A percentile compares a stretch with the other conserved stretches of the same genome.
These are phyloP conservation scores for Paecilomyces fulvus DNA, from an alignment of 2,329 filamentous ascomycete genomes.

Conservation along the genomic window DNA sequence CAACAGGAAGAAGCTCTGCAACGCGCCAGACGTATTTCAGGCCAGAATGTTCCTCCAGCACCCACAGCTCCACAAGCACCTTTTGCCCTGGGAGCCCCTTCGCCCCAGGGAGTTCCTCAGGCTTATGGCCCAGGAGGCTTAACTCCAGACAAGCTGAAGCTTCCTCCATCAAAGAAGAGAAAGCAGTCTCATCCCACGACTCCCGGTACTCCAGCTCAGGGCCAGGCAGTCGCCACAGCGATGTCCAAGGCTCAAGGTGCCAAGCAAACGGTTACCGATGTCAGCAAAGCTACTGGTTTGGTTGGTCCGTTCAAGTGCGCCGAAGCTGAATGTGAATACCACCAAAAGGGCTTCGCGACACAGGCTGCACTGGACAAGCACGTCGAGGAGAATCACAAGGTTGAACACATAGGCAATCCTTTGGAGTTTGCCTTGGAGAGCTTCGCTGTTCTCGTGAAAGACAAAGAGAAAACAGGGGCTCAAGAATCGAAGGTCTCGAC, in stretches of 20 bases:
- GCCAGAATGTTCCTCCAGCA: conserved; percentile 36
- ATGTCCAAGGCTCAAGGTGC: conserved; percentile 19
- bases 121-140: conserved; percentile 46
- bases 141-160: conserved; percentile 48
- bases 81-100: conserved; percentile 42
- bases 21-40: conserved; percentile 29
- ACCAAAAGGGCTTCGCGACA: conserved; percentile 46
- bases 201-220: conserved; percentile 15
- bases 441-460: conserved; percentile 43
- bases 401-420: conserved; percentile 44
- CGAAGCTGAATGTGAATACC: conserved; percentile 44
- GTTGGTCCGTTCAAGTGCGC: conserved; percentile 46
- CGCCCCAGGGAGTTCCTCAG: conserved; percentile 50
- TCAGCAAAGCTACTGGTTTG: conserved; percentile 31
- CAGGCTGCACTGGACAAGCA: conserved; percentile 49
- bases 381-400: conserved; percentile 44
- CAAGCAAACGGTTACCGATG: conserved; percentile 32
- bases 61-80: conserved; percentile 46
- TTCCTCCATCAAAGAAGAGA: conserved; percentile 50
- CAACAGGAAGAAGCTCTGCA: conserved; percentile 38
- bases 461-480: conserved; percentile 27
- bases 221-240: conserved; percentile 14
- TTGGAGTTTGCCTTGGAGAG: conserved; percentile 49
- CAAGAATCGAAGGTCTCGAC: conserved; percentile 9
- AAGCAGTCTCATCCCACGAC: conserved; percentile 41